Evolutionary conservation across 2,329 filamentous ascomycete genomes (phyloP).

Genomic region (Cladosporium sp.): DNA sequence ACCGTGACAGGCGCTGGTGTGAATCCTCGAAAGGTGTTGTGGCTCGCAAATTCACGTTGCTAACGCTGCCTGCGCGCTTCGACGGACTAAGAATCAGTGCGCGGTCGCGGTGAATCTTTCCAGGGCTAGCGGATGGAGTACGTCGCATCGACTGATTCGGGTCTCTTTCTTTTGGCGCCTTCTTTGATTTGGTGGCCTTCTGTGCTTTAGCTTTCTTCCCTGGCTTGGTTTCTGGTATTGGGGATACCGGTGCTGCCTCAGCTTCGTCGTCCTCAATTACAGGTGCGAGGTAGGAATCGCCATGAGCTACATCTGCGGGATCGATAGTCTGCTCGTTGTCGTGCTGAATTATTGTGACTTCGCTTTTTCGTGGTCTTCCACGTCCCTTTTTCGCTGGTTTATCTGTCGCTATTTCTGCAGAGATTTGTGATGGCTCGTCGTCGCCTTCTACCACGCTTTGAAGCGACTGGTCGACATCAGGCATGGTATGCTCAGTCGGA

Average conservation of each 20-base stretch:
- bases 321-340: slow-evolving; percentile 21
- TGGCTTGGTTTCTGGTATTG: slow-evolving; percentile 1
- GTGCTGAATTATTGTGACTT: slow-evolving; percentile 21
- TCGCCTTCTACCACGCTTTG: slow-evolving; percentile 12
- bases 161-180: slow-evolving; percentile 26
- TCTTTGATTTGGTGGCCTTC: slow-evolving; percentile 13
- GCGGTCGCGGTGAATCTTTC: slow-evolving; percentile 16
- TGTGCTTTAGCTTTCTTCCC: slow-evolving; percentile 18
- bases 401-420: background rate
- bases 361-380: slow-evolving; percentile 15
- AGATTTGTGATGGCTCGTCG: slow-evolving; percentile 12
- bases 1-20: slow-evolving; percentile 66
- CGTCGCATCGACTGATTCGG: slow-evolving; percentile 26
- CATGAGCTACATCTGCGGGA: slow-evolving; percentile 21
- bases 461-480: background rate
- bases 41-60: slow-evolving; percentile 39
- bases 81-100: slow-evolving; percentile 4
- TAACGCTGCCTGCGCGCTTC: slow-evolving; percentile 26
- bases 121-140: slow-evolving; percentile 21
- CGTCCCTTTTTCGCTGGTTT: background rate
- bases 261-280: slow-evolving; percentile 8
- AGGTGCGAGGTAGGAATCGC: slow-evolving; percentile 20
- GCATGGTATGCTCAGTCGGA: slow-evolving; percentile 8
- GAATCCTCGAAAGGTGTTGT: slow-evolving; percentile 47
- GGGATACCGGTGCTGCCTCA: slow-evolving; percentile 4